Conservation (phyloP, 129 eudicot genomes). For the Centella asiatica region DNA sequence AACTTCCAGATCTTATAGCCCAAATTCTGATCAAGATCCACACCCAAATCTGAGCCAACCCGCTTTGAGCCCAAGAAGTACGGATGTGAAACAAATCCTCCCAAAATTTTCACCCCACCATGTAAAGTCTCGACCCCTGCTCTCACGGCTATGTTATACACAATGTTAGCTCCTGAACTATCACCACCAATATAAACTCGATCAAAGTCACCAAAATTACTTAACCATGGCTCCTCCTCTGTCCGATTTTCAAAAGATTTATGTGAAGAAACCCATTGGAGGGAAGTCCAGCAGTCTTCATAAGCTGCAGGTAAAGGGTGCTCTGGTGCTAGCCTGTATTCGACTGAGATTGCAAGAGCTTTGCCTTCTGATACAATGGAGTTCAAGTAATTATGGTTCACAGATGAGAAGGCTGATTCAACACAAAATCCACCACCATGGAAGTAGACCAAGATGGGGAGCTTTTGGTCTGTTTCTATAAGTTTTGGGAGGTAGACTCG, state of each 20-base stretch:
- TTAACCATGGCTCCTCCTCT: slow-evolving; percentile 30
- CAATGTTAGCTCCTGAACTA: slow-evolving; percentile 8
- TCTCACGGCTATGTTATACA: slow-evolving; percentile 16
- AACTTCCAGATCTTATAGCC: slow-evolving; percentile 13
- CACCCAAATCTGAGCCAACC: slow-evolving; percentile 11
- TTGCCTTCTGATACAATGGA: slow-evolving; percentile 12
- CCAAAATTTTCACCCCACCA: slow-evolving; percentile 12
- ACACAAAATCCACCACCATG: slow-evolving; percentile 43
- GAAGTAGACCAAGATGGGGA: slow-evolving; percentile 31
- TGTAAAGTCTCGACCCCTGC: slow-evolving; percentile 11
- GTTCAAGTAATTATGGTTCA: slow-evolving; percentile 18
- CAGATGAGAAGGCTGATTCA: slow-evolving; percentile 21
- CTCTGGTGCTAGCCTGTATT: slow-evolving; percentile 47
- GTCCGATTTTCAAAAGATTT: slow-evolving; percentile 9
- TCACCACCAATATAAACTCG: slow-evolving; percentile 18
- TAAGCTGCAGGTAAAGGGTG: slow-evolving; percentile 35
- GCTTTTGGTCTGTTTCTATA: neutral
- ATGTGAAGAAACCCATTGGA: slow-evolving; percentile 55
- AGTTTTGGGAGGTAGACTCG: slow-evolving; percentile 19
- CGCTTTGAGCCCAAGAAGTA: slow-evolving; percentile 38
- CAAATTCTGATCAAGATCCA: neutral
- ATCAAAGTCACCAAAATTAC: slow-evolving; percentile 20
- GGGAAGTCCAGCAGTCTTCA: slow-evolving; percentile 49
- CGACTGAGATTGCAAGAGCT: slow-evolving; percentile 29
- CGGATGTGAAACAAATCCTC: slow-evolving; percentile 39